phyloP scores from a whole-genome alignment of 2,329 filamentous ascomycete genomes.

The Aschersonia sp. region DNA sequence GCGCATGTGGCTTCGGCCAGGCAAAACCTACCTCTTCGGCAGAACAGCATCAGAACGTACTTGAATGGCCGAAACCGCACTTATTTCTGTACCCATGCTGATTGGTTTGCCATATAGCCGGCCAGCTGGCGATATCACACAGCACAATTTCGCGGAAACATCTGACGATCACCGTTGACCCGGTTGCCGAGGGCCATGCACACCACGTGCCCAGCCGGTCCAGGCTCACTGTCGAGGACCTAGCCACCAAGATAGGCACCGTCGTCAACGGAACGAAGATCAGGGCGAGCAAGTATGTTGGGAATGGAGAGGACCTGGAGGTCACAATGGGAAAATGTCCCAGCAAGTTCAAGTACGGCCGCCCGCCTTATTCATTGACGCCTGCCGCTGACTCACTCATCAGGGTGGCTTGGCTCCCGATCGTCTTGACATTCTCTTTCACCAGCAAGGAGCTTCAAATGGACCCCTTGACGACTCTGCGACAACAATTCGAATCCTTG shows the following conservation, averaged over 20 bases:
- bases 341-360: conserved; percentile 42
- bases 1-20: conserved; percentile 71
- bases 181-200: conserved; percentile 50
- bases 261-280: conserved; percentile 59
- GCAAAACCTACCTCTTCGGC: conserved; percentile 74
- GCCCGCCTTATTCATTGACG: not conserved
- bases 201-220: conserved; percentile 51
- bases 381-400: too few species aligned
- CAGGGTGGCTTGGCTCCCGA: conserved; percentile 65
- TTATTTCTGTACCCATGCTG: not conserved
- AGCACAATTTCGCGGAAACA: conserved; percentile 84
- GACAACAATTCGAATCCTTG: conserved; percentile 58
- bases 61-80: not conserved
- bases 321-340: conserved; percentile 61
- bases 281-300: conserved; percentile 41
- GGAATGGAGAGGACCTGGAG: conserved; percentile 37
- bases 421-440: conserved; percentile 62
- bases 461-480: conserved; percentile 47
- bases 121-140: conserved; percentile 56
- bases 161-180: conserved; percentile 57
- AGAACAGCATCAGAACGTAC: conserved; percentile 54
- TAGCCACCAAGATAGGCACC: conserved; percentile 75
- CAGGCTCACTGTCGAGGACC: conserved; percentile 58
- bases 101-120: conserved; percentile 26
- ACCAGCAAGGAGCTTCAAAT: conserved; percentile 54